Evolutionary conservation across 2,329 filamentous ascomycete genomes (phyloP).

Genomic region (Talaromyces sp.): DNA sequence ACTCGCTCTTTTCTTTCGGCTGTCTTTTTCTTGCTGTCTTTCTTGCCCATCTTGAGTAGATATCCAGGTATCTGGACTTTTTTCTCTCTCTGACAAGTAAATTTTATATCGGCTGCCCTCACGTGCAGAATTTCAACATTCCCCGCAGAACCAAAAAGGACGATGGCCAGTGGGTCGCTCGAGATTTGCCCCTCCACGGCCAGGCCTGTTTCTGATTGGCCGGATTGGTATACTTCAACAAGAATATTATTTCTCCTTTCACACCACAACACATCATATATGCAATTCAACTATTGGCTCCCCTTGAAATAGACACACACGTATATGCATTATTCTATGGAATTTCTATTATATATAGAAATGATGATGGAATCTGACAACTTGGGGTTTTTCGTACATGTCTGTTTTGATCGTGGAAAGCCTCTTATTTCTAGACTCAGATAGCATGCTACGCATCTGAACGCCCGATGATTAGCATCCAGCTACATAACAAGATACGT

Average conservation of each 20-base stretch:
- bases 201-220: constrained; percentile 3
- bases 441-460: neutral
- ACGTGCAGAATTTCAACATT: neutral
- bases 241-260: neutral
- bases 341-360: neutral
- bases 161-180: neutral
- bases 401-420: neutral
- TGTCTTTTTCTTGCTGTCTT: constrained; percentile 49
- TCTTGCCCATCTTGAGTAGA: constrained; percentile 38
- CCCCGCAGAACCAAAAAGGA: constrained; percentile 1
- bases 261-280: neutral
- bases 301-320: neutral
- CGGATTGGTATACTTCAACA: constrained; percentile 1
- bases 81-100: neutral
- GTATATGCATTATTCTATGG: neutral
- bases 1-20: constrained; percentile 53
- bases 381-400: neutral
- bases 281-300: neutral
- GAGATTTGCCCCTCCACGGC: constrained; percentile 2
- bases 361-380: neutral
- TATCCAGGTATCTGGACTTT: neutral
- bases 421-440: no score
- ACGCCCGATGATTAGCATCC: neutral
- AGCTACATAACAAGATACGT: neutral
- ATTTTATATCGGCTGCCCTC: neutral